Conservation (phyloP, 495 filamentous ascomycete genomes). For the Aspergillus heteromorphus region DNA sequence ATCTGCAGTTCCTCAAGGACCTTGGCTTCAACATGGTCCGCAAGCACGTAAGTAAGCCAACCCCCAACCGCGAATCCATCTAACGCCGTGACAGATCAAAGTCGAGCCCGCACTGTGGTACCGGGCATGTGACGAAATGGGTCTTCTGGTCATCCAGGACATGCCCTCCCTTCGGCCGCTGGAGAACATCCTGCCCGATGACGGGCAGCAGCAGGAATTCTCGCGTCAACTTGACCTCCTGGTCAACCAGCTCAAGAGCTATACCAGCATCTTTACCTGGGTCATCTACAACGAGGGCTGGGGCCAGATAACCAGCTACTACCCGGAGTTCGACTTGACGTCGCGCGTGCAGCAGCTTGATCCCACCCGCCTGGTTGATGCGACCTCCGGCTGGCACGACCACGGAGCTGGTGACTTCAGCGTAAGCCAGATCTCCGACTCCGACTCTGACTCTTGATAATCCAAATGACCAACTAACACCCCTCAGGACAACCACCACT, state of each 20-base stretch:
- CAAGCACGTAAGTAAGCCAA: slow-evolving; percentile 50
- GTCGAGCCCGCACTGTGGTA: slow-evolving; percentile 62
- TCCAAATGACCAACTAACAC: neutral
- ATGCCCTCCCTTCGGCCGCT: slow-evolving; percentile 54
- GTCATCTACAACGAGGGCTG: slow-evolving; percentile 71
- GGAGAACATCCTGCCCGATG: slow-evolving; percentile 33
- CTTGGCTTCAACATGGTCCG: slow-evolving; percentile 64
- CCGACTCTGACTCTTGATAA: no score
- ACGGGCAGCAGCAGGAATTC: slow-evolving; percentile 53
- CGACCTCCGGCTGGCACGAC: slow-evolving; percentile 57
- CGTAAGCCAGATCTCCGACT: slow-evolving; percentile 20
- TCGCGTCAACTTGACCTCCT: slow-evolving; percentile 55
- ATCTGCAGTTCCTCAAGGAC: slow-evolving; percentile 54
- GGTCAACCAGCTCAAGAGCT: slow-evolving; percentile 56
- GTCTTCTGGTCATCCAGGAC: slow-evolving; percentile 61
- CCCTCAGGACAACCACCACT: slow-evolving; percentile 61
- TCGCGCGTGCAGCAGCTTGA: slow-evolving; percentile 49
- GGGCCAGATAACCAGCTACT: slow-evolving; percentile 48
- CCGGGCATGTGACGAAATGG: slow-evolving; percentile 57
- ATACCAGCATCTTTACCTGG: slow-evolving; percentile 54
- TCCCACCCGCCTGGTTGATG: slow-evolving; percentile 55
- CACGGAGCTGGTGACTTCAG: slow-evolving; percentile 56
- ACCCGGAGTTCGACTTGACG: slow-evolving; percentile 53
- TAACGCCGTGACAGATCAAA: slow-evolving; percentile 49
- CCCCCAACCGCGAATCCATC: neutral